Evolutionary conservation across 257 asterid species (phyloP).

Genomic region (Nicotiana tabacum): DNA sequence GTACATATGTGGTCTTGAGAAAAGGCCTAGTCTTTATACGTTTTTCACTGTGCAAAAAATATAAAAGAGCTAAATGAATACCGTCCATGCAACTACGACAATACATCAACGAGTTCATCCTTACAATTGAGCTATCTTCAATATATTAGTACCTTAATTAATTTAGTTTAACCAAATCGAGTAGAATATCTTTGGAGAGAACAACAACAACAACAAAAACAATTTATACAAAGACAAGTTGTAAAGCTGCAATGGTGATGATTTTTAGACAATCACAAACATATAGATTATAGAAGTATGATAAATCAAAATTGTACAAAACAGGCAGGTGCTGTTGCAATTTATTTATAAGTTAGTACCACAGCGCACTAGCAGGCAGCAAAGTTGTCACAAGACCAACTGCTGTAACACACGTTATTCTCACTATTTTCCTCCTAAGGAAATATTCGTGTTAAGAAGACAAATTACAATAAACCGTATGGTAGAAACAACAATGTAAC

Average conservation of each 20-base stretch:
- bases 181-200: neutral
- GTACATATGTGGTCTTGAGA: no score
- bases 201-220: neutral
- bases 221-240: neutral
- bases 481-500: neutral
- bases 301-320: neutral
- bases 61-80: no score
- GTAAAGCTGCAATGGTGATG: neutral
- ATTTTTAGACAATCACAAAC: neutral
- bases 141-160: neutral
- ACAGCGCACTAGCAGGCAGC: neutral
- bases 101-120: neutral
- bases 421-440: neutral
- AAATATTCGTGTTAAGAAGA: neutral
- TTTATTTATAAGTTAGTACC: neutral
- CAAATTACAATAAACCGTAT: neutral
- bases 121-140: no score
- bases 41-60: no score
- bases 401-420: neutral
- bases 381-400: neutral
- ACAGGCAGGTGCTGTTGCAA: neutral
- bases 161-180: neutral
- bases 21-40: no score
- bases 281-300: neutral
- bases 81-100: neutral